Evolutionary conservation across 129 eudicot genomes (phyloP).

Genomic region (Saposhnikovia divaricata): DNA sequence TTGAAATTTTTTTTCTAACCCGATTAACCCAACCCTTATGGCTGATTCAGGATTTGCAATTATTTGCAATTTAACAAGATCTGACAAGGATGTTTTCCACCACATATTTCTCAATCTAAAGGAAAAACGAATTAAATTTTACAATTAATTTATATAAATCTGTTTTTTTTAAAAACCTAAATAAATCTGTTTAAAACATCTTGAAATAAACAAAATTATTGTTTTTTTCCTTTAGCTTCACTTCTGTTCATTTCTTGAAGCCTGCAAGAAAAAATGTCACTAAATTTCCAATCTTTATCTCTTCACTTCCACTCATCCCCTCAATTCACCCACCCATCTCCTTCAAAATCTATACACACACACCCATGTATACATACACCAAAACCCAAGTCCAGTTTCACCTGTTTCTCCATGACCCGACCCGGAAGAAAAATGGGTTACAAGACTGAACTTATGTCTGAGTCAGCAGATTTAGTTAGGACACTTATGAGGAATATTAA

Average conservation of each 20-base stretch:
- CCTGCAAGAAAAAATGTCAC: neutral
- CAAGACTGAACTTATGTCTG: neutral
- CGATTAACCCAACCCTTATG: too few species aligned
- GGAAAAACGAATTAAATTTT: too few species aligned
- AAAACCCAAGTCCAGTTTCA: neutral
- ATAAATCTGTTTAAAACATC: too few species aligned
- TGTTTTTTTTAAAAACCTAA: too few species aligned
- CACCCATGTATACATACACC: neutral
- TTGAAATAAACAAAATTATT: too few species aligned
- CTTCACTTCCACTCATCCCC: neutral
- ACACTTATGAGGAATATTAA: slow-evolving; percentile 3
- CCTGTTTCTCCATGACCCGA: slow-evolving; percentile 9
- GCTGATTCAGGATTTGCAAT: too few species aligned
- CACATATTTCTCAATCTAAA: too few species aligned
- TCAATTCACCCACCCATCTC: neutral
- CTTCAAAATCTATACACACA: neutral
- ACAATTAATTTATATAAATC: too few species aligned
- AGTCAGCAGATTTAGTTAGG: slow-evolving; percentile 5
- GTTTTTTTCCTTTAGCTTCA: too few species aligned
- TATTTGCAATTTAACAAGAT: too few species aligned
- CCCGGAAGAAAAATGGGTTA: slow-evolving; percentile 10
- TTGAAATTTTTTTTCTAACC: too few species aligned
- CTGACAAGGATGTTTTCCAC: too few species aligned
- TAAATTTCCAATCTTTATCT: slow-evolving; percentile 1
- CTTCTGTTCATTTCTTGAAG: neutral